phyloP scores from a whole-genome alignment of 2,329 filamentous ascomycete species.

The Zymoseptoria pseudotritici region DNA sequence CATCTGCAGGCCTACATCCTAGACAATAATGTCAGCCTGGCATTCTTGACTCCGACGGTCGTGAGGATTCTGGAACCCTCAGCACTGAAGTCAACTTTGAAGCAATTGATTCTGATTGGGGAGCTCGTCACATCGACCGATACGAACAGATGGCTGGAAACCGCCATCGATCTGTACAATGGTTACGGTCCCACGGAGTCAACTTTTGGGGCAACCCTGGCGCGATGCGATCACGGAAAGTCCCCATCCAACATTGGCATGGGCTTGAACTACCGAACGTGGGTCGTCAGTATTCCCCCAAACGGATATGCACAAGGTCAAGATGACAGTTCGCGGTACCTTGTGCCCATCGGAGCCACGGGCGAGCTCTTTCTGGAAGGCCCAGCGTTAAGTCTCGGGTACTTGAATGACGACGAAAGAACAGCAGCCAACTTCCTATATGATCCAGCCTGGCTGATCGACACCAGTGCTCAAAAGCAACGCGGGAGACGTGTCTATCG shows the following conservation, averaged over 20 bases:
- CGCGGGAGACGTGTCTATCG: background rate
- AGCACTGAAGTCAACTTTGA: background rate
- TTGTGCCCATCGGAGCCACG: constrained; percentile 34
- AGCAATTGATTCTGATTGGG: background rate
- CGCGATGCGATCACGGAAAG: background rate
- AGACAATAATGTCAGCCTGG: background rate
- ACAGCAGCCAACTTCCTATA: constrained; percentile 26
- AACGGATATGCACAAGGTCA: constrained; percentile 16
- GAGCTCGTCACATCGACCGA: background rate
- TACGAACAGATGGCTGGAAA: background rate
- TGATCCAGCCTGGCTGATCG: background rate
- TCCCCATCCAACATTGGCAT: background rate
- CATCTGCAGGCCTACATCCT: background rate
- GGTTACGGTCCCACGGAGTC: background rate
- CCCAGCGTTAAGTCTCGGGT: constrained; percentile 37
- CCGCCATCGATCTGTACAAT: background rate
- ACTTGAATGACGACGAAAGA: constrained; percentile 27
- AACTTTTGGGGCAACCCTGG: background rate
- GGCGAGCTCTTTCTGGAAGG: constrained; percentile 42
- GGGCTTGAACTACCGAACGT: background rate
- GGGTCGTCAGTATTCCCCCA: constrained; percentile 7
- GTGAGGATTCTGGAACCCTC: background rate
- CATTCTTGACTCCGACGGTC: background rate
- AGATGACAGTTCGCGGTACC: background rate
- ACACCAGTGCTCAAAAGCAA: background rate